Base-by-base conservation (phyloP, 305 asterid species). In the Solanum hybrid region DNA sequence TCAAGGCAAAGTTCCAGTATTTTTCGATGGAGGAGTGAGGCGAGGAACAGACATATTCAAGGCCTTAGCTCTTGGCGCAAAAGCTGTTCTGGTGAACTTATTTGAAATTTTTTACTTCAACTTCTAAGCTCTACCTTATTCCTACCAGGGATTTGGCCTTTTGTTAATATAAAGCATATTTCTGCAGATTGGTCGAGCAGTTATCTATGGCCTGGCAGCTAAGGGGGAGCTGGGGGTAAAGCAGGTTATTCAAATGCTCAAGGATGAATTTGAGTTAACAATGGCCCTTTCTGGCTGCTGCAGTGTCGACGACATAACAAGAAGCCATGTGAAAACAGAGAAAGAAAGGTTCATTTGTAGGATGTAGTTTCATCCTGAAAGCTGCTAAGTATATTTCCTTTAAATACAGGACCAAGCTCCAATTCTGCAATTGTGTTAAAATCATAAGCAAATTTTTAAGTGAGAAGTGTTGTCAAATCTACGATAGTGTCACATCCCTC, bases 61-160 rank as follows among this genome's bases (percentile, higher is more conserved):
- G 95, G 97, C 95, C 93, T 92, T 96, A 78, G 96, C 96, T 90
- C 95, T 96, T 27, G 98, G 98, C 10, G 97, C 98, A 81, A 94
- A 92, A 92, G 96, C 94, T 24, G 94, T 94, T 88, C 45, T 94
- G 96, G 96, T 94, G 91, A 92, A 17, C 29, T 68, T 39, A 32
- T 2, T 31, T 32, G 88, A 85, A 65, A 20, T 0, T 0, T 14
- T 3, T 61, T 32, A 61, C 88, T 61, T 61, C 78, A 85, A 29
- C 1, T 85, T 85, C 20, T 32, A 20, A 32, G 78, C 33, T 57
- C 31, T 32, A 12, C 51, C 31, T 61, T 32, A 1, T 61, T 12
- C 45, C 51, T 85, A 51, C 77, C 33, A n/a, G 3, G 32, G 87
- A 82, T 41, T 27, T 27, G 26, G 72, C 20, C 72, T 17, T 38